These are phyloP conservation scores for Mycena maculata DNA, from an alignment of 768 basidiomycete species.

Conservation along the genomic window DNA sequence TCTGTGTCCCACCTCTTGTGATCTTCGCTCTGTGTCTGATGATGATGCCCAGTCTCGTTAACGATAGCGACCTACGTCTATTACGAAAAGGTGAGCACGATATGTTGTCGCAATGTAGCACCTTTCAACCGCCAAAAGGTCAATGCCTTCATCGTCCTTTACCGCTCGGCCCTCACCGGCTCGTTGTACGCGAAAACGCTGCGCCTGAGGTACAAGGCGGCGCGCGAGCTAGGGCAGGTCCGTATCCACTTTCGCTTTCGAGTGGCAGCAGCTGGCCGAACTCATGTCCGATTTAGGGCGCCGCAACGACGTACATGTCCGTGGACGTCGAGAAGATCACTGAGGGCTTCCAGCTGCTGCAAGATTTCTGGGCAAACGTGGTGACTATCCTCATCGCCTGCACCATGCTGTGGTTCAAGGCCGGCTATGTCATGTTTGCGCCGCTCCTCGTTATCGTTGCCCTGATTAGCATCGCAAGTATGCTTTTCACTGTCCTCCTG, in stretches of 20 bases:
- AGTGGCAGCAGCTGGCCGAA: constrained; percentile 1
- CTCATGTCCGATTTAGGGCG: constrained; percentile 11
- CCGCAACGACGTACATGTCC: constrained; percentile 26
- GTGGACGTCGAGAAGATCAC: constrained; percentile 22
- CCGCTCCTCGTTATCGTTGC: constrained; percentile 11
- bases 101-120: neutral
- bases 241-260: neutral
- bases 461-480: constrained; percentile 1
- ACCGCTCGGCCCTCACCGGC: constrained; percentile 19
- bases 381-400: constrained; percentile 12
- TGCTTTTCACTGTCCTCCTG: neutral
- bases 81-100: constrained; percentile 20
- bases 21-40: neutral
- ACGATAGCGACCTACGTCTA: constrained; percentile 16
- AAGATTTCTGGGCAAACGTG: constrained; percentile 13
- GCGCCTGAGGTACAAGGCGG: constrained; percentile 5
- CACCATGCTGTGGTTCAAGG: constrained; percentile 15
- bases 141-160: constrained; percentile 22
- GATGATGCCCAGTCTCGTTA: constrained; percentile 9
- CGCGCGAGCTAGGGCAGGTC: constrained; percentile 19
- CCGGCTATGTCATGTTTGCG: constrained; percentile 13
- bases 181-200: constrained; percentile 16
- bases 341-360: constrained; percentile 6
- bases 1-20: neutral
- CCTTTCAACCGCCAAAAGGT: neutral